phyloP scores from a whole-genome alignment of 2,329 filamentous ascomycete species.

The Pseudogymnoascus pannorum region DNA sequence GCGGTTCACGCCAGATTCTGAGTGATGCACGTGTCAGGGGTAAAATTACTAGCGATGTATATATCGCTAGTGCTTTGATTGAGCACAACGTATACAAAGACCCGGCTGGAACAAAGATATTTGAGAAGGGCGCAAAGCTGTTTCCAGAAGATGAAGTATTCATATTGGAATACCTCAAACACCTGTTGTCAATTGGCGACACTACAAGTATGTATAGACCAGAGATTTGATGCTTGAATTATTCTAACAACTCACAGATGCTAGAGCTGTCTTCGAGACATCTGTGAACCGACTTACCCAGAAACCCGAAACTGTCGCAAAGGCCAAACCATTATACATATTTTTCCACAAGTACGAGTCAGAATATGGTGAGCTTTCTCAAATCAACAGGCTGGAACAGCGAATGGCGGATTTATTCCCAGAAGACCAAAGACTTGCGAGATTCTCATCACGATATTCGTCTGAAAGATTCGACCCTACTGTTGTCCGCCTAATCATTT shows the following conservation, averaged over 20 bases:
- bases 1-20: conserved; percentile 79
- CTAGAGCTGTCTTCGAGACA: conserved; percentile 91
- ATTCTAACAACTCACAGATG: conserved; percentile 51
- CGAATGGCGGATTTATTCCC: conserved; percentile 93
- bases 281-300: conserved; percentile 75
- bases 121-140: conserved; percentile 85
- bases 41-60: conserved; percentile 87
- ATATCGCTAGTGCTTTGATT: conserved; percentile 85
- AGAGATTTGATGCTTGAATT: not conserved
- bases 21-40: conserved; percentile 81
- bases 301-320: conserved; percentile 65
- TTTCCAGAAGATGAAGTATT: conserved; percentile 93
- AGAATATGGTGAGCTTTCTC: conserved; percentile 83
- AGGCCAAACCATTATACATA: conserved; percentile 76
- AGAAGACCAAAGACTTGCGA: conserved; percentile 67
- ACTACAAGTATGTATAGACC: conserved; percentile 66
- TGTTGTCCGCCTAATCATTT: conserved; percentile 73
- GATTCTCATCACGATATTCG: conserved; percentile 71
- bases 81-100: conserved; percentile 97
- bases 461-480: conserved; percentile 73
- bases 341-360: conserved; percentile 97
- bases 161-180: conserved; percentile 92
- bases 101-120: conserved; percentile 84
- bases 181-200: conserved; percentile 85
- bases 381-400: conserved; percentile 84